Base-by-base conservation (phyloP, 306 rosid species). In the Malus asiatica region DNA sequence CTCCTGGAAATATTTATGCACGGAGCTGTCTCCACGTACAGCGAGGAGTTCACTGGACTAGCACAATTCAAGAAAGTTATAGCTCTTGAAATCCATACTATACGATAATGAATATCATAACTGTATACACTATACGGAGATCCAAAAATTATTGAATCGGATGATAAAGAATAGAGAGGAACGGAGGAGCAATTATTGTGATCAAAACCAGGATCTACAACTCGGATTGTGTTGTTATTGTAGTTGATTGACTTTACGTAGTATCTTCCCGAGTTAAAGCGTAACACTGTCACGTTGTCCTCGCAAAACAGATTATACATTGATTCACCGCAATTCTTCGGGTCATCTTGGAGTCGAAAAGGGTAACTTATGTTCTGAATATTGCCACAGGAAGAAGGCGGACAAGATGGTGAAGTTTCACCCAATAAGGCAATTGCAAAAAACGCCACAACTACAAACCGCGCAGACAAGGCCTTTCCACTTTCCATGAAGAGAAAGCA, bases 191-290 rank as follows among this genome's bases (percentile, higher is more conserved):
- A 79, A 19, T 78, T 16, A 1, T 25, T 14, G 6, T 2, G n/a
- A 0, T 4, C 11, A 23, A 75, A 20, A 42, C 23, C 57, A 0
- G 76, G 40, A 57, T 81, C 88, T 16, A 78, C 77, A 3, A 84
- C 15, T 6, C 88, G 73, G 44, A 84, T 84, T 19, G 81, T 78
- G 22, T 15, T 25, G 63, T 81, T 72, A 35, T 42, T 4, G 40
- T 74, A 74, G 67, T 42, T 60, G 68, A 74, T 74, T 8, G 59
- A 33, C 55, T 59, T 13, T 0, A 80, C 83, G 4, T 32, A 4
- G 71, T 30, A 86, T 33, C 12, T 81, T 22, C 53, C 72, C 0
- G 40, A 10, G 7, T 18, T 0, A 3, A 76, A 1, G 32, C 8
- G 16, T 0, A 78, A 2, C 14, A 76, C 15, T 0, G 89, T 59